phyloP scores from a whole-genome alignment of 441 rosid species.

The Brassica hybrid region DNA sequence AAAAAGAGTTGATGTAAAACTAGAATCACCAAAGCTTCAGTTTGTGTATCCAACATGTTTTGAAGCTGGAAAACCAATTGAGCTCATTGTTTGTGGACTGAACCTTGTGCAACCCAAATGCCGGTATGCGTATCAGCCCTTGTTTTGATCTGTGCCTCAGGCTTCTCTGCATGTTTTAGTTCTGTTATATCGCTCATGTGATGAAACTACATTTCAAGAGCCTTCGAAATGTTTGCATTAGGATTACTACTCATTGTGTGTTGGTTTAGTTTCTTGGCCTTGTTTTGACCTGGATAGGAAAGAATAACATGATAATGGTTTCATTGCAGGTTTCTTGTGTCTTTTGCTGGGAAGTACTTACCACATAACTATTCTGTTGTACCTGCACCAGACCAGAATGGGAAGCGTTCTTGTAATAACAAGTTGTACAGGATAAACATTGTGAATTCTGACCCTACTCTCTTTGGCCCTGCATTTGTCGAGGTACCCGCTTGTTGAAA shows the following conservation, averaged over 20 bases:
- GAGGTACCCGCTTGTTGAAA: slow-evolving; percentile 56
- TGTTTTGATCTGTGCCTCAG: slow-evolving; percentile 16
- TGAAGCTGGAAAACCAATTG: slow-evolving; percentile 94
- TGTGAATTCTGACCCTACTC: slow-evolving; percentile 59
- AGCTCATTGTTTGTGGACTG: slow-evolving; percentile 87
- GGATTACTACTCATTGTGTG: slow-evolving; percentile 16
- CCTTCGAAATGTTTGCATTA: slow-evolving; percentile 4
- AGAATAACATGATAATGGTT: slow-evolving; percentile 31
- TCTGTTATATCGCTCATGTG: slow-evolving; percentile 12
- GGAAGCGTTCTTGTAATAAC: slow-evolving; percentile 53
- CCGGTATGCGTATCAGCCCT: slow-evolving; percentile 57
- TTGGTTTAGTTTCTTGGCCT: slow-evolving; percentile 15
- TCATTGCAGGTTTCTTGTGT: slow-evolving; percentile 82
- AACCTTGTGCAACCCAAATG: slow-evolving; percentile 75
- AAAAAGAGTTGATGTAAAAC: slow-evolving; percentile 55
- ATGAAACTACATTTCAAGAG: slow-evolving; percentile 19
- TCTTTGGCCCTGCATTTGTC: slow-evolving; percentile 92
- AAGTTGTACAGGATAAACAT: slow-evolving; percentile 69
- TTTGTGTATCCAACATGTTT: slow-evolving; percentile 86
- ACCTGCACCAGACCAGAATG: slow-evolving; percentile 49
- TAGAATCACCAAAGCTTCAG: slow-evolving; percentile 75
- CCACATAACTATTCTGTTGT: slow-evolving; percentile 57
- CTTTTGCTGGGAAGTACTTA: slow-evolving; percentile 90
- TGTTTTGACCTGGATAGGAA: background rate
- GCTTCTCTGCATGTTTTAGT: slow-evolving; percentile 10